Evolutionary conservation across 2,329 filamentous ascomycete species (phyloP), one percentile per base, ranked within the genome.

Genomic region (Fusarium zealandicum): DNA sequence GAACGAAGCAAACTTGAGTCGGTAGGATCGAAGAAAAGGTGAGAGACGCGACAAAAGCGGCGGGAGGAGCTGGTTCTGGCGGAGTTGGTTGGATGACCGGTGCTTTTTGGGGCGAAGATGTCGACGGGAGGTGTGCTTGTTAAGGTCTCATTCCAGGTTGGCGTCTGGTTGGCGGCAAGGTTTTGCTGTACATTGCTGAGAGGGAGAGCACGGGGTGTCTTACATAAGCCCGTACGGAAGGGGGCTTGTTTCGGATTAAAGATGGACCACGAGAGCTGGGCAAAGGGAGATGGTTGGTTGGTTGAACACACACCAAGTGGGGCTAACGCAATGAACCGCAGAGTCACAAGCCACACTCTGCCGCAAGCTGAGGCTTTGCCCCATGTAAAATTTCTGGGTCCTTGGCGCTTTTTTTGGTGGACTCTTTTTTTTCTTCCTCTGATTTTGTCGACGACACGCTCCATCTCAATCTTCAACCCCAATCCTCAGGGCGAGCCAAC

Each of bases 401-500:
- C 40, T 52, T 39, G 54, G 50, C 50, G 57, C 54, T 48, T 40
- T 51, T 49, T 63, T 32, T 43, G 31, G 46, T 50, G 40, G 32
- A n/a, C 45, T 54, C 40, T 45, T 54, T 60, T 63, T 59, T 57
- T 39, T 57, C 41, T 42, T 50, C 28, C 49, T 50, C 40, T 43
- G 55, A 57, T 48, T 52, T 42, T 47, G 55, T 53, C 52, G 54
- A 54, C 51, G 54, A 53, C 50, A 44, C 54, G 40, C 44, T 51
- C 36, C 45, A 58, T 51, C 45, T 20, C 54, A 40, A 57, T 55
- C 43, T 43, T 46, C 45, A 38, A 35, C 42, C 57, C 52, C 48
- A 61, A 57, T 65, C 57, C 62, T 73, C 75, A 82, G 80, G 80
- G 81, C 80, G 81, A 83, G 80, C 81, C 77, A 82, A 80, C 79